phyloP scores from a whole-genome alignment of 768 basidiomycete genomes.

The Cubamyces sp. region DNA sequence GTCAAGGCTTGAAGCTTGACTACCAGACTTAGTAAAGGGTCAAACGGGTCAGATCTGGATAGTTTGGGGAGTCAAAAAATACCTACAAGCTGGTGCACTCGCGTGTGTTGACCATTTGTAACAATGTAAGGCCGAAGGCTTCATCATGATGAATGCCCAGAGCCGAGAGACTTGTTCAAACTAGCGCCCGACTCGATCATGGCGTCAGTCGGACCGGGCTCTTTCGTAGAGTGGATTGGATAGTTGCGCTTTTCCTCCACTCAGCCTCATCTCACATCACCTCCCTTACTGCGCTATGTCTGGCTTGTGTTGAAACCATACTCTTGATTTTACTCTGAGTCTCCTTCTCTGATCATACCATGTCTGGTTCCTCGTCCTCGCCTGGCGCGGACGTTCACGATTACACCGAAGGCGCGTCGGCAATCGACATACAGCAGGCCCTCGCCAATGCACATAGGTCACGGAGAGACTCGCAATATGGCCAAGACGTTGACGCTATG shows the following conservation, averaged over 20 bases:
- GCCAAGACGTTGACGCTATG: slow-evolving; percentile 64
- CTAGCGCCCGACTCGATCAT: neutral
- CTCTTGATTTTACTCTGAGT: neutral
- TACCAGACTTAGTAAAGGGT: too few species aligned
- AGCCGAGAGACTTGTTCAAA: too few species aligned
- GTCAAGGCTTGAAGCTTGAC: too few species aligned
- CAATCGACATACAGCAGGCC: slow-evolving; percentile 70
- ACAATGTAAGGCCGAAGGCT: too few species aligned
- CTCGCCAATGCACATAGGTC: slow-evolving; percentile 52
- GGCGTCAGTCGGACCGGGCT: neutral
- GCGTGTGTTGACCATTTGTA: too few species aligned
- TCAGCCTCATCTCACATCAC: neutral
- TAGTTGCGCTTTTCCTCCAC: neutral
- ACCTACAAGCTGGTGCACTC: too few species aligned
- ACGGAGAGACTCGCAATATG: slow-evolving; percentile 73
- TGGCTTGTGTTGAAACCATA: neutral
- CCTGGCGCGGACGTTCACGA: slow-evolving; percentile 44
- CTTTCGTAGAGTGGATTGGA: too few species aligned
- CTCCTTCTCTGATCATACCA: neutral
- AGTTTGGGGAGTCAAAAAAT: too few species aligned
- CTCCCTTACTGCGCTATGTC: neutral
- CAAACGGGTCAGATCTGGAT: too few species aligned
- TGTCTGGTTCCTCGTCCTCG: slow-evolving; percentile 20
- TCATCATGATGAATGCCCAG: too few species aligned
- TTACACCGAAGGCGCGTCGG: slow-evolving; percentile 87